Conservation (phyloP, 1,139 yeast species). For the Geotrichum phurueaensis region DNA sequence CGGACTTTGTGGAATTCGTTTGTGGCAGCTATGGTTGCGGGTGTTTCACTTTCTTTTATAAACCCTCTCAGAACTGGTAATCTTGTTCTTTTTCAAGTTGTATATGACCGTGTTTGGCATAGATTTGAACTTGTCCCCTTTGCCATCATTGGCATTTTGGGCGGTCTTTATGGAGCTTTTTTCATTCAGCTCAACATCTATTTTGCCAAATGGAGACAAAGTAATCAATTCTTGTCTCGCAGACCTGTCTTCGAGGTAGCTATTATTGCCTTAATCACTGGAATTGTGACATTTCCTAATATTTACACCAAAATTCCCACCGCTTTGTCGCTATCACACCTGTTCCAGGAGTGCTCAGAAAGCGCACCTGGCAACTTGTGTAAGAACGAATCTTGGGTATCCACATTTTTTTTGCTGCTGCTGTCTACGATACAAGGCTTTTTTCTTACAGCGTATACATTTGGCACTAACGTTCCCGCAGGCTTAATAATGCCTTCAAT, state of each 20-base stretch:
- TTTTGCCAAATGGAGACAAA: slow-evolving; percentile 38
- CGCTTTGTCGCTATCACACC: slow-evolving; percentile 48
- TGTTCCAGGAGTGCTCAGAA: slow-evolving; percentile 57
- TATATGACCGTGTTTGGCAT: slow-evolving; percentile 69
- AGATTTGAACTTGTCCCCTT: slow-evolving; percentile 65
- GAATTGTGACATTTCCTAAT: slow-evolving; percentile 51
- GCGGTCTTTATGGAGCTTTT: slow-evolving; percentile 60
- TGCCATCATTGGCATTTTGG: slow-evolving; percentile 56
- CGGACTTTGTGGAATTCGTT: slow-evolving; percentile 76
- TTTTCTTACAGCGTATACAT: slow-evolving; percentile 54
- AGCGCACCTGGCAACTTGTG: slow-evolving; percentile 34
- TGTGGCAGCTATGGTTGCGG: slow-evolving; percentile 68
- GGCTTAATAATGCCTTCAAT: slow-evolving; percentile 71
- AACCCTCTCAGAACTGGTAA: slow-evolving; percentile 56
- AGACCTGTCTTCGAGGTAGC: slow-evolving; percentile 45
- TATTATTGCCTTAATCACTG: slow-evolving; percentile 45
- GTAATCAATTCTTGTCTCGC: slow-evolving; percentile 20
- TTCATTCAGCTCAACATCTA: slow-evolving; percentile 47
- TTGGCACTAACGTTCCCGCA: slow-evolving; percentile 64
- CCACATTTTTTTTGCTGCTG: slow-evolving; percentile 34
- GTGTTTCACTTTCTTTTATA: slow-evolving; percentile 55
- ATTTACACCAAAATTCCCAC: slow-evolving; percentile 52
- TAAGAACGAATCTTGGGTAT: slow-evolving; percentile 31
- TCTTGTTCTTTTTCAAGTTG: slow-evolving; percentile 57
- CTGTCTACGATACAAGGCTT: slow-evolving; percentile 51